Evolutionary conservation across 345 rosid genomes (phyloP).

Genomic region (Citrus trifoliata): DNA sequence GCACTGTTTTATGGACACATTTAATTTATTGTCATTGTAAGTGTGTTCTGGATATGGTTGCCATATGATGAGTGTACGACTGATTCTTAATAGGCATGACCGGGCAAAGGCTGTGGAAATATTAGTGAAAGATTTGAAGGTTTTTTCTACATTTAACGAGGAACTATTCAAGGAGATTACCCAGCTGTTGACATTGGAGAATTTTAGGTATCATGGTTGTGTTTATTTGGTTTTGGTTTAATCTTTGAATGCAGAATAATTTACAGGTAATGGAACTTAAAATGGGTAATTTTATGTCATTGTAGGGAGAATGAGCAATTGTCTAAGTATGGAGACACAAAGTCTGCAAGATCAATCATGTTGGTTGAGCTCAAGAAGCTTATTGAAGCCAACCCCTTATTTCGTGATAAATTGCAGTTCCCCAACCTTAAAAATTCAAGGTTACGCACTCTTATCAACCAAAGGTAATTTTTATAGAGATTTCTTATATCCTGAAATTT

Average conservation of each 20-base stretch:
- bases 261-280: background rate
- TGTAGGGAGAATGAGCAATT: constrained; percentile 95
- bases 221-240: background rate
- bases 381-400: constrained; percentile 95
- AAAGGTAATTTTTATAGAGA: constrained; percentile 51
- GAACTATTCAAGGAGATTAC: constrained; percentile 98
- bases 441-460: constrained; percentile 88
- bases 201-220: constrained; percentile 56
- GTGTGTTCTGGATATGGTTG: background rate
- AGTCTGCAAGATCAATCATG: constrained; percentile 97
- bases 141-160: constrained; percentile 91
- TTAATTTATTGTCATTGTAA: background rate
- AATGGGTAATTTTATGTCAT: constrained; percentile 11
- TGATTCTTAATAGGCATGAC: constrained; percentile 62
- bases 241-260: background rate
- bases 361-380: constrained; percentile 96
- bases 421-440: constrained; percentile 91
- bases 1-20: background rate
- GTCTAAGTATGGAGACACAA: constrained; percentile 96
- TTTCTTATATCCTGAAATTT: background rate
- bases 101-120: constrained; percentile 95
- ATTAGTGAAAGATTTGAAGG: constrained; percentile 90
- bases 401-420: constrained; percentile 94
- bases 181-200: constrained; percentile 86
- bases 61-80: background rate